Evolutionary conservation across 768 basidiomycete genomes (phyloP).

Genomic region (Leccinum subtestaceum): DNA sequence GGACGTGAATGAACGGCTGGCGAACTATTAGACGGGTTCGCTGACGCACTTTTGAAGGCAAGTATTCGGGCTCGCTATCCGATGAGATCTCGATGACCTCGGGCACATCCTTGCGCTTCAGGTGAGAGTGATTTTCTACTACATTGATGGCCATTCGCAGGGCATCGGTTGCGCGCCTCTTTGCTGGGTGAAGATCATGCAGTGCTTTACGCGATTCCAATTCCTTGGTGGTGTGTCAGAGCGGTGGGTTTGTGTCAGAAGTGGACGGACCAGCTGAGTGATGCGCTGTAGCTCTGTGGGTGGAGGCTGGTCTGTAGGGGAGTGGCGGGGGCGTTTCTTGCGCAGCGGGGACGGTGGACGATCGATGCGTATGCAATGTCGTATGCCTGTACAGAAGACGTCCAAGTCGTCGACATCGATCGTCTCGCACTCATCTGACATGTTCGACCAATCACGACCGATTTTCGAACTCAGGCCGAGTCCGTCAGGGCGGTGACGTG

Average conservation of each 20-base stretch:
- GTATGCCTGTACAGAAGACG: constrained; percentile 19
- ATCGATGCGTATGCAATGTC: constrained; percentile 16
- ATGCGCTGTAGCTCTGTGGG: constrained; percentile 25
- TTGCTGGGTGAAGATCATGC: constrained; percentile 11
- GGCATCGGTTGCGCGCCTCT: constrained; percentile 22
- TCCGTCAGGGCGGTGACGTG: constrained; percentile 14
- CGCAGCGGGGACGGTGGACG: constrained; percentile 8
- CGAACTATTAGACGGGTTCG: not conserved
- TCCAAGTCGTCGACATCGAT: constrained; percentile 30
- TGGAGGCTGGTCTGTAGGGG: not conserved
- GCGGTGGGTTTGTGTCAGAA: not conserved
- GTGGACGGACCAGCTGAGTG: constrained; percentile 20
- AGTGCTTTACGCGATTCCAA: constrained; percentile 14
- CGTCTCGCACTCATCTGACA: constrained; percentile 8
- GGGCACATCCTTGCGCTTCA: constrained; percentile 22
- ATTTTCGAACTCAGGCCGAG: not conserved
- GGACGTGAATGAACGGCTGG: not conserved
- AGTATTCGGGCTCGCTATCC: constrained; percentile 29
- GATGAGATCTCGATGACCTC: constrained; percentile 29
- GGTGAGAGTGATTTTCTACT: constrained; percentile 4
- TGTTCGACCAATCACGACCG: constrained; percentile 1
- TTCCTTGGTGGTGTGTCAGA: constrained; percentile 25
- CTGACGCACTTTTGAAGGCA: constrained; percentile 21
- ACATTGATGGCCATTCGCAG: constrained; percentile 15
- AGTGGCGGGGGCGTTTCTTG: constrained; percentile 12